Percentiles rank a stretch among this genome's conserved stretches.
Conservation (phyloP, 768 basidiomycete genomes). For the Amanita polypyramis region DNA sequence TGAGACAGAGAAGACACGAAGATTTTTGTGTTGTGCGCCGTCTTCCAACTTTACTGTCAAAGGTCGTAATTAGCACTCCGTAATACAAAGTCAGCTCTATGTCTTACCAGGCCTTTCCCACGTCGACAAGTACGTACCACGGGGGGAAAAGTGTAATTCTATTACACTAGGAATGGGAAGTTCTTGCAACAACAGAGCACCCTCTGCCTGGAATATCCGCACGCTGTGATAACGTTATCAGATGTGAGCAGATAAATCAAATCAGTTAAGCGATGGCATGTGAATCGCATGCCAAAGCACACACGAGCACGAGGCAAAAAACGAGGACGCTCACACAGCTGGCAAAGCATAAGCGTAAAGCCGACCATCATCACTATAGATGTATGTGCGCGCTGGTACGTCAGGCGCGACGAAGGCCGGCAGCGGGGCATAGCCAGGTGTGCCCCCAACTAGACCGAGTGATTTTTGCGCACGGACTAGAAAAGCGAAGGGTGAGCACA, state of each 20-base stretch:
- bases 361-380: slow-evolving; percentile 81
- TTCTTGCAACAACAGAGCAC: slow-evolving; percentile 63
- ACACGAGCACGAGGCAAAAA: slow-evolving; percentile 10
- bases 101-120: slow-evolving; percentile 82
- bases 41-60: slow-evolving; percentile 73
- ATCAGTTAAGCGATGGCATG: slow-evolving; percentile 4
- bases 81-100: background rate
- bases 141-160: slow-evolving; percentile 87
- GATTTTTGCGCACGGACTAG: slow-evolving; percentile 92
- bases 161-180: slow-evolving; percentile 65
- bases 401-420: slow-evolving; percentile 59
- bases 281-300: background rate
- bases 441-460: slow-evolving; percentile 74
- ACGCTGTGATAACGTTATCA: slow-evolving; percentile 33
- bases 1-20: slow-evolving; percentile 79
- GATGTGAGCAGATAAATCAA: background rate
- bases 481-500: slow-evolving; percentile 10
- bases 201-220: slow-evolving; percentile 67
- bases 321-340: slow-evolving; percentile 41
- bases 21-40: slow-evolving; percentile 86
- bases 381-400: slow-evolving; percentile 60
- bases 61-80: background rate
- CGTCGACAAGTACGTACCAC: slow-evolving; percentile 86
- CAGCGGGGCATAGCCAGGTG: slow-evolving; percentile 63
- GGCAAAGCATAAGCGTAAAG: slow-evolving; percentile 80